These are phyloP conservation scores for Hymenoscyphus salicellus DNA, from an alignment of 2,329 filamentous ascomycete species.

Conservation along the genomic window DNA sequence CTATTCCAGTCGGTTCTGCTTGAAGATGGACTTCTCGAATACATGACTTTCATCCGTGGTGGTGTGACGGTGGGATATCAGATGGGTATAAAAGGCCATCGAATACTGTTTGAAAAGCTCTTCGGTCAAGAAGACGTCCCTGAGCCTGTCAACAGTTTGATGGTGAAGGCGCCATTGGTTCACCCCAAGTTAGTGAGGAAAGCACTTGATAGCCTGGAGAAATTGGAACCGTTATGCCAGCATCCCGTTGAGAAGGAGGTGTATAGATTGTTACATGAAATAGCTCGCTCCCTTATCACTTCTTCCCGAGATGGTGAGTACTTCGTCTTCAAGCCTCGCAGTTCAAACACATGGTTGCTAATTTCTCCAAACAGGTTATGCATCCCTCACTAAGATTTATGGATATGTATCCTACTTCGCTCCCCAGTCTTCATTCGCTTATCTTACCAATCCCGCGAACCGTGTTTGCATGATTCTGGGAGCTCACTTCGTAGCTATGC, in stretches of 20 bases:
- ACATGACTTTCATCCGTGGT: conserved; percentile 59
- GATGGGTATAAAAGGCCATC: conserved; percentile 49
- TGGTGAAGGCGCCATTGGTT: conserved; percentile 47
- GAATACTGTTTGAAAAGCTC: conserved; percentile 50
- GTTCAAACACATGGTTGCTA: background rate
- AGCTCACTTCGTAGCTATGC: conserved; percentile 30
- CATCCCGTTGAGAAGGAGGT: conserved; percentile 47
- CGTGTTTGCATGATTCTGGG: conserved; percentile 24
- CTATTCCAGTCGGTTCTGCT: conserved; percentile 57
- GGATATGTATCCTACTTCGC: conserved; percentile 23
- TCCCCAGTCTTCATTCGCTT: conserved; percentile 24
- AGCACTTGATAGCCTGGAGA: conserved; percentile 46
- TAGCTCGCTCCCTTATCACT: conserved; percentile 38
- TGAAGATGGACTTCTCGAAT: conserved; percentile 57
- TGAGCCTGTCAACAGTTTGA: conserved; percentile 41
- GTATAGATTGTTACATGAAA: conserved; percentile 44
- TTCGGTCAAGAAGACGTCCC: conserved; percentile 43
- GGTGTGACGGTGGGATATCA: conserved; percentile 54
- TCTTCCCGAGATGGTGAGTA: conserved; percentile 27
- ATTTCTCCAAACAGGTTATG: conserved; percentile 22
- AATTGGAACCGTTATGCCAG: conserved; percentile 43
- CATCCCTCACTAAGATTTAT: conserved; percentile 25
- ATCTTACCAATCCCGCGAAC: conserved; percentile 24
- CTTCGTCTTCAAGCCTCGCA: background rate
- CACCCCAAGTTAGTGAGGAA: conserved; percentile 45